Percentiles rank a stretch among this genome's conserved stretches.
phyloP scores from a whole-genome alignment of 192 early-diverging fungal species.

The Rhizophagus sp. region DNA sequence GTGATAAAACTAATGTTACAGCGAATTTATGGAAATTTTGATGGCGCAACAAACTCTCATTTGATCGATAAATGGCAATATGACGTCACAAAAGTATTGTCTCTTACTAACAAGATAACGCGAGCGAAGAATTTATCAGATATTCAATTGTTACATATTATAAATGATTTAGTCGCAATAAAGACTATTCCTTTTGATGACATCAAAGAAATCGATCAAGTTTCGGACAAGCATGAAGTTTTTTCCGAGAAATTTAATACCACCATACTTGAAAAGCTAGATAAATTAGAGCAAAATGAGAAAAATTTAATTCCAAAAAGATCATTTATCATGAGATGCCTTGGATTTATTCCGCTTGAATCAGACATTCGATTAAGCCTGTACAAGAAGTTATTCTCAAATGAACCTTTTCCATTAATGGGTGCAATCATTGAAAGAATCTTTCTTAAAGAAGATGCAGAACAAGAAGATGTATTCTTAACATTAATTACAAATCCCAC shows the following conservation, averaged over 20 bases:
- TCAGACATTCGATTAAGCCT: slow-evolving; percentile 4
- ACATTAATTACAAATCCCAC: not conserved
- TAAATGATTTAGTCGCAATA: slow-evolving; percentile 22
- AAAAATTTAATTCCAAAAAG: slow-evolving; percentile 8
- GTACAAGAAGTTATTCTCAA: slow-evolving; percentile 20
- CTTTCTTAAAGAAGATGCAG: not conserved
- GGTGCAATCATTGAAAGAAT: slow-evolving; percentile 8
- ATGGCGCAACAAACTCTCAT: not conserved
- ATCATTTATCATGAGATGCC: slow-evolving; percentile 13
- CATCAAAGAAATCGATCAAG: not conserved
- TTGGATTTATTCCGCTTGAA: not conserved
- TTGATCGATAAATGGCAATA: not conserved
- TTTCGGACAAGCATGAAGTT: not conserved
- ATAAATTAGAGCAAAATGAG: not conserved
- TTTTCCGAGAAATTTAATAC: slow-evolving; percentile 13
- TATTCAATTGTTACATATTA: slow-evolving; percentile 17
- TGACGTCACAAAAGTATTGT: slow-evolving; percentile 10
- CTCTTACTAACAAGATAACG: not conserved
- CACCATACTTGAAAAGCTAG: not conserved
- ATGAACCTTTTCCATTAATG: not conserved
- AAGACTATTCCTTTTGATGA: not conserved
- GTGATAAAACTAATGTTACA: not conserved
- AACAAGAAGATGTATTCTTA: not conserved
- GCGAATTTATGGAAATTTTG: not conserved
- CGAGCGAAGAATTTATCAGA: not conserved